Evolutionary conservation across 306 rosid species (phyloP).

Genomic region (Ochetophila trinervis): DNA sequence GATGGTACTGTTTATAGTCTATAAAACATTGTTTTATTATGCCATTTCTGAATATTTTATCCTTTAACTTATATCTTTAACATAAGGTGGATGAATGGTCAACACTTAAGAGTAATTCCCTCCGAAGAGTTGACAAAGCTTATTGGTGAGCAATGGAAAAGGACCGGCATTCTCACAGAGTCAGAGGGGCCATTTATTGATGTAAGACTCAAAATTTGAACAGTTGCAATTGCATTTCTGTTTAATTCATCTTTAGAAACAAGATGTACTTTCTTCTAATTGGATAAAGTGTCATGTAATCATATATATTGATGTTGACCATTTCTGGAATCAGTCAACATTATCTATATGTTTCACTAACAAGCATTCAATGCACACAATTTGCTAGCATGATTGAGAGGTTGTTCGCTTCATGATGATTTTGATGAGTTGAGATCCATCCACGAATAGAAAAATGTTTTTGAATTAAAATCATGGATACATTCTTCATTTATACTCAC

Average conservation of each 20-base stretch:
- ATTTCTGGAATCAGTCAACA: background rate
- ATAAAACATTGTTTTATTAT: background rate
- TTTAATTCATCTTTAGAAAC: background rate
- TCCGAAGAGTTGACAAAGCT: conserved; percentile 61
- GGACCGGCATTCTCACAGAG: conserved; percentile 53
- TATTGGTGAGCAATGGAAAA: conserved; percentile 75
- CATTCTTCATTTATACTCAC: background rate
- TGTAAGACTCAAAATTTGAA: conserved; percentile 41
- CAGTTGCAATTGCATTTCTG: background rate
- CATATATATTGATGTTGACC: conserved; percentile 9
- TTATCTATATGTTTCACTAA: background rate
- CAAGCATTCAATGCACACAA: background rate
- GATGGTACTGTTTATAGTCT: background rate
- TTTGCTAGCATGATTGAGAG: background rate
- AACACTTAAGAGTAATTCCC: conserved; percentile 71
- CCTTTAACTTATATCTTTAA: conserved; percentile 9
- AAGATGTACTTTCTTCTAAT: background rate
- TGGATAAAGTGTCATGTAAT: background rate
- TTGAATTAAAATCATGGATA: background rate
- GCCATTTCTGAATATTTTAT: conserved; percentile 9
- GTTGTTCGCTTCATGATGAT: background rate
- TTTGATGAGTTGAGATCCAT: background rate
- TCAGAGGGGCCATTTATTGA: conserved; percentile 65
- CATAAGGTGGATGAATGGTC: conserved; percentile 97
- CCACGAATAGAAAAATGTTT: background rate